A percentile compares a stretch with the other conserved stretches of the same genome.
phyloP scores from a whole-genome alignment of 2,329 filamentous ascomycete genomes.

The Cercospora zeae-maydis region DNA sequence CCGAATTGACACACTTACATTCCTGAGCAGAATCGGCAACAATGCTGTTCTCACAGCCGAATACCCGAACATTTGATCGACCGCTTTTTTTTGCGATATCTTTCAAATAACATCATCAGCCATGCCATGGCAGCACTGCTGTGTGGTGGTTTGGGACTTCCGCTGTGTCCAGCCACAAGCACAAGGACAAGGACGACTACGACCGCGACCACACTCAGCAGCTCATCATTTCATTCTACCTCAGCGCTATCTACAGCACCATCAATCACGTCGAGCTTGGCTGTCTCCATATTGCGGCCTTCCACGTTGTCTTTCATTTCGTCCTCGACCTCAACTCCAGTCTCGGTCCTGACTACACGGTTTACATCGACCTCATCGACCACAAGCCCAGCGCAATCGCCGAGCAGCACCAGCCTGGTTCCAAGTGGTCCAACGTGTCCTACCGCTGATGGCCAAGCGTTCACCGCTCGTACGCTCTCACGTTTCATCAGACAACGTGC shows the following conservation, averaged over 20 bases:
- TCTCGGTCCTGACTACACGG: not conserved
- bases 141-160: slow-evolving; percentile 1
- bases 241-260: not conserved
- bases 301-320: not conserved
- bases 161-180: not conserved
- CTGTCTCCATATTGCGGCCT: not conserved
- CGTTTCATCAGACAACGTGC: not conserved
- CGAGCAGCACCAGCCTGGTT: not conserved
- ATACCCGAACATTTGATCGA: not conserved
- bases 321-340: not conserved
- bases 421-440: not conserved
- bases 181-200: not conserved
- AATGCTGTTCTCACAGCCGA: not conserved
- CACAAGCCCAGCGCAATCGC: not conserved
- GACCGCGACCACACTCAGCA: not conserved
- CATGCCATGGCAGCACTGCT: not conserved
- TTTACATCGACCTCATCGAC: not conserved
- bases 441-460: not conserved
- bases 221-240: not conserved
- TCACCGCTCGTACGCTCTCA: not conserved
- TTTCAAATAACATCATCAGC: not conserved
- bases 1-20: not conserved
- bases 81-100: not conserved
- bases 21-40: not conserved
- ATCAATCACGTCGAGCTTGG: not conserved